phyloP scores from a whole-genome alignment of 805 yeast species.

The Tetrapisispora namnaoensis region DNA sequence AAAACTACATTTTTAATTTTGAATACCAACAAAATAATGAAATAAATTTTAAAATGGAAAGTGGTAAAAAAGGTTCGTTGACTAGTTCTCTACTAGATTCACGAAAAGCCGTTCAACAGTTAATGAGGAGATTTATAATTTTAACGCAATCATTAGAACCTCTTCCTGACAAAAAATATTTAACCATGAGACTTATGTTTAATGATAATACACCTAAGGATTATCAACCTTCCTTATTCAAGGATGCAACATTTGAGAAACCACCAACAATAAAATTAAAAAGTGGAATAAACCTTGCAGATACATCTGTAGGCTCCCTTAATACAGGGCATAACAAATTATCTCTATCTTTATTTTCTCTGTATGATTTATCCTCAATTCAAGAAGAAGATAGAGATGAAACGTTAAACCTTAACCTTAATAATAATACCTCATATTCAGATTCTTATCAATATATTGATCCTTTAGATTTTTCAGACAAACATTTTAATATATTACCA shows the following conservation, averaged over 20 bases:
- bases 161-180: conserved; percentile 37
- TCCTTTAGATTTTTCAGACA: conserved; percentile 21
- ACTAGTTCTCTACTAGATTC: conserved; percentile 28
- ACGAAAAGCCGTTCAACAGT: conserved; percentile 37
- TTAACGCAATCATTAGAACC: conserved; percentile 46
- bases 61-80: conserved; percentile 5
- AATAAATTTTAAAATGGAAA: conserved; percentile 17
- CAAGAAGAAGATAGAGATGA: conserved; percentile 5
- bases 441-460: conserved; percentile 14
- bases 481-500: background rate
- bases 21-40: conserved; percentile 30
- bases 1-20: conserved; percentile 42
- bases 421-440: background rate
- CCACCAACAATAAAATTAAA: conserved; percentile 30
- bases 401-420: background rate
- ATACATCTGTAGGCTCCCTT: conserved; percentile 25
- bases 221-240: conserved; percentile 42
- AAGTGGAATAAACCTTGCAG: conserved; percentile 7
- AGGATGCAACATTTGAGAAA: conserved; percentile 33
- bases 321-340: conserved; percentile 28
- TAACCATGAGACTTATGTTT: conserved; percentile 41
- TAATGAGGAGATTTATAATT: conserved; percentile 43
- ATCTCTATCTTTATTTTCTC: conserved; percentile 25
- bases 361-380: conserved; percentile 4
- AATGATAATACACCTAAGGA: conserved; percentile 38